A percentile compares a stretch with the other conserved stretches of the same genome.
These are phyloP conservation scores for Pezicula carpinea DNA, from an alignment of 2,329 filamentous ascomycete species.

Conservation along the genomic window DNA sequence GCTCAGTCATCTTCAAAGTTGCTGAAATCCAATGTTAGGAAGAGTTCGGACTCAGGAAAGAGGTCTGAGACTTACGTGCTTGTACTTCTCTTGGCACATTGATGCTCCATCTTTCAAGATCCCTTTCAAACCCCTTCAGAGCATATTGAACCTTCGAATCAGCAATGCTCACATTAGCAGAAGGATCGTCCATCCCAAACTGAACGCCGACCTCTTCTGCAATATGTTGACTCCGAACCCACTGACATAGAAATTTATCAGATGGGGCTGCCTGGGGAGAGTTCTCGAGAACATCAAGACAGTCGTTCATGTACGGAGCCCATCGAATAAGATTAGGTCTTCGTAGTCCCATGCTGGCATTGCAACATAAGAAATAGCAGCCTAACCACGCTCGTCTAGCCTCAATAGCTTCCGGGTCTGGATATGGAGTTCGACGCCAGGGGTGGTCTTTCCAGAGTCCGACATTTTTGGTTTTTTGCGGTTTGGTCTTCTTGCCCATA, in stretches of 20 bases:
- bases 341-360: conserved; percentile 38
- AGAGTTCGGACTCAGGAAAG: background rate
- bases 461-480: conserved; percentile 31
- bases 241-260: conserved; percentile 37
- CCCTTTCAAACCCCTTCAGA: conserved; percentile 48
- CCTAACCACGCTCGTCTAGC: conserved; percentile 30
- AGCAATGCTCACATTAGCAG: conserved; percentile 41
- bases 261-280: conserved; percentile 34
- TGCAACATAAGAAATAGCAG: conserved; percentile 32
- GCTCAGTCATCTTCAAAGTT: conserved; percentile 44
- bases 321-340: conserved; percentile 40
- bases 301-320: conserved; percentile 39
- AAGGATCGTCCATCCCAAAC: conserved; percentile 46
- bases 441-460: conserved; percentile 34
- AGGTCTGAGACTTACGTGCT: conserved; percentile 20
- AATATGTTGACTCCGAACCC: conserved; percentile 40
- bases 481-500: conserved; percentile 28
- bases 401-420: conserved; percentile 28
- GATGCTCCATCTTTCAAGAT: conserved; percentile 43
- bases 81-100: conserved; percentile 34
- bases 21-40: conserved; percentile 27
- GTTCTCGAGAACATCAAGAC: conserved; percentile 36
- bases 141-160: conserved; percentile 51
- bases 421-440: conserved; percentile 36
- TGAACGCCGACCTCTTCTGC: conserved; percentile 51